Base-by-base conservation (phyloP, 2,329 filamentous ascomycete genomes). In the Calonectria naviculata region DNA sequence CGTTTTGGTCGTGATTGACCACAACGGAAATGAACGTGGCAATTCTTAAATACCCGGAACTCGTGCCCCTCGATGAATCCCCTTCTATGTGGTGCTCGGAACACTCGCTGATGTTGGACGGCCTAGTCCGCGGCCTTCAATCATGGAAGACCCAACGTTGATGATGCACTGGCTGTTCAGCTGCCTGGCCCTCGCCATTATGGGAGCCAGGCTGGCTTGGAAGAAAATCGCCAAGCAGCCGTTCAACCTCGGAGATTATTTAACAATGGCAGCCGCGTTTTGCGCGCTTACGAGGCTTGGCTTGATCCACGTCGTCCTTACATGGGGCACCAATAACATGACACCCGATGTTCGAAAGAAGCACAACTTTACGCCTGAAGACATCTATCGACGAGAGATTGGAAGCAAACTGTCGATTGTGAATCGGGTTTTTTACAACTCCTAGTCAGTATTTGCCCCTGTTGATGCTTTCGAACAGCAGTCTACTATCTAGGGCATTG, bases 121-220 rank as follows among this genome's bases (percentile, higher is more conserved):
- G 46, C 47, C 31, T 7, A 29, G 36, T 58, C 47, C 58, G 21
- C 19, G 38, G 47, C 24, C 54, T n/a, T 21, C 46, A 6, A 29
- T 38, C 62, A 73, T 73, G 71, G 70, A 72, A 61, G 71, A 73
- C 29, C 71, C 71, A 17, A 73, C 71, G 38, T 49, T 73, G 8
- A 52, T 73, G 56, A 72, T 73, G 34, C 71, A 73, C 63, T 72
- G 71, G 68, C 68, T 70, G 19, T 70, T 70, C 54, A 70, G 68
- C 44, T 66, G 54, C 44, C 36, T 70, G 34, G 62, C 68, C 2
- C 63, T 70, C 17, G 3, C 66, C 54, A 36, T 63, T n/a, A 70
- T 70, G 54, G 54, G 15, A 9, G 38, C 29, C 21, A 61, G 68
- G 28, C 24, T 70, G 54, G 28, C 61, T 13, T 70, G 63, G 63